Base-by-base conservation (phyloP, 2,329 filamentous ascomycete species). In the Penicillium brevicompactum region DNA sequence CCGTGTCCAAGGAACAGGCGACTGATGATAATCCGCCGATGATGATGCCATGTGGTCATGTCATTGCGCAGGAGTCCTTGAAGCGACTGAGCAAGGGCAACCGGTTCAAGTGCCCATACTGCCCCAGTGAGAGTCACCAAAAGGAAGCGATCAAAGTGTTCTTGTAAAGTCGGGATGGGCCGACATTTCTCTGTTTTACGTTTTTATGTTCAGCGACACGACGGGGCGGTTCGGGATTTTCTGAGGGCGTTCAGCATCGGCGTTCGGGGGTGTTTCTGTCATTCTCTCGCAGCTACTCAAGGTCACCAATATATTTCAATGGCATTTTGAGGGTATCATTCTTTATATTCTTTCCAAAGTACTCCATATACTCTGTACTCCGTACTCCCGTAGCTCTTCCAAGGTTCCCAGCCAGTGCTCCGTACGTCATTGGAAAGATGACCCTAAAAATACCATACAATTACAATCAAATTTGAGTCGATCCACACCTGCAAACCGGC, bases 31-130 rank as follows among this genome's bases (percentile, higher is more conserved):
- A 99, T 72, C 94, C 94, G 10, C 92, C 94, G 2, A 95, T 97
- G 89, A 94, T 97, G 84, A 87, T 99, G 69, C 90, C 91, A 0
- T 99, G 94, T 69, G 93, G 94, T 5, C 94, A 99, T 76, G 93
- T 97, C 49, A 87, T 99, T 56, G 92, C 92, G 16, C 84, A 87
- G 61, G 92, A 97, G 68, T 92, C 88, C 32, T 77, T 99, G 48
- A 85, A 89, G 57, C 87, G 87, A 68, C 81, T 97, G 41, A 87
- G 87, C 51, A 96, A 95, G 75, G 88, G 88, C 0, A 83, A 80
- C 41, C 80, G 88, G 56, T 95, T 95, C 81, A 99, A 99, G 74
- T 99, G 94, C 68, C 94, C 94, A 0, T 99, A 99, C 71, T 99
- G 94, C 70, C 94, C 94, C 0, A 86, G 79, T 30, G 93, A 97